Conservation (phyloP, 805 yeast species). For the Zygosaccharomyces rouxii region DNA sequence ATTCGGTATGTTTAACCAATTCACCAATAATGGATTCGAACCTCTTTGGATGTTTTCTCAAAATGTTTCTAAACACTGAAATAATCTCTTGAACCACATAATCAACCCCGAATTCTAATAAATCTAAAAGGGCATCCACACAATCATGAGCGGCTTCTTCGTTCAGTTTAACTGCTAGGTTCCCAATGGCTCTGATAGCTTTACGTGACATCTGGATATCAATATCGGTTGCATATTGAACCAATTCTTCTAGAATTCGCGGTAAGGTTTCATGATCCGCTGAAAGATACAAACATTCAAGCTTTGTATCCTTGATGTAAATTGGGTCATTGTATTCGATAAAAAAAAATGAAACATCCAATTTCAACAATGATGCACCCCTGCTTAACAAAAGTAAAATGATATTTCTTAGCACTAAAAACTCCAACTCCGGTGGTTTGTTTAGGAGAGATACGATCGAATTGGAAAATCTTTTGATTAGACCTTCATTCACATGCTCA, state of each 20-base stretch:
- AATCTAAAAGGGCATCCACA: slow-evolving; percentile 54
- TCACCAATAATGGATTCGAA: slow-evolving; percentile 44
- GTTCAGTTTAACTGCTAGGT: slow-evolving; percentile 73
- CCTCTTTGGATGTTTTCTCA: slow-evolving; percentile 66
- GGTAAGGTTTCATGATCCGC: slow-evolving; percentile 62
- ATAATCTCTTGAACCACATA: slow-evolving; percentile 78
- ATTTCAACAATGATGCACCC: slow-evolving; percentile 47
- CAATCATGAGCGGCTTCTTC: slow-evolving; percentile 54
- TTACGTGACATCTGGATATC: slow-evolving; percentile 83
- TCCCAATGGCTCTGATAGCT: slow-evolving; percentile 86
- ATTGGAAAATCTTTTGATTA: slow-evolving; percentile 61
- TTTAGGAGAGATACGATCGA: slow-evolving; percentile 65
- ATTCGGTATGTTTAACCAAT: slow-evolving; percentile 43
- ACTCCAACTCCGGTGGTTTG: slow-evolving; percentile 80
- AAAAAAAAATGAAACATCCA: slow-evolving; percentile 78
- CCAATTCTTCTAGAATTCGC: slow-evolving; percentile 65
- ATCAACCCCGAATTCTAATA: slow-evolving; percentile 60
- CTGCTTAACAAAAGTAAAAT: slow-evolving; percentile 66
- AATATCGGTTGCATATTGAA: slow-evolving; percentile 82
- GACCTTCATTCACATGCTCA: slow-evolving; percentile 47
- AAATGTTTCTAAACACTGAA: slow-evolving; percentile 68
- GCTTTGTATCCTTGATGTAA: slow-evolving; percentile 82
- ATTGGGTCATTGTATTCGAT: slow-evolving; percentile 82
- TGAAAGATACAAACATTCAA: slow-evolving; percentile 77
- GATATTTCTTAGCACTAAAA: slow-evolving; percentile 74